Conservation (phyloP, 2,329 filamentous ascomycete species). For the Hortaea werneckii region DNA sequence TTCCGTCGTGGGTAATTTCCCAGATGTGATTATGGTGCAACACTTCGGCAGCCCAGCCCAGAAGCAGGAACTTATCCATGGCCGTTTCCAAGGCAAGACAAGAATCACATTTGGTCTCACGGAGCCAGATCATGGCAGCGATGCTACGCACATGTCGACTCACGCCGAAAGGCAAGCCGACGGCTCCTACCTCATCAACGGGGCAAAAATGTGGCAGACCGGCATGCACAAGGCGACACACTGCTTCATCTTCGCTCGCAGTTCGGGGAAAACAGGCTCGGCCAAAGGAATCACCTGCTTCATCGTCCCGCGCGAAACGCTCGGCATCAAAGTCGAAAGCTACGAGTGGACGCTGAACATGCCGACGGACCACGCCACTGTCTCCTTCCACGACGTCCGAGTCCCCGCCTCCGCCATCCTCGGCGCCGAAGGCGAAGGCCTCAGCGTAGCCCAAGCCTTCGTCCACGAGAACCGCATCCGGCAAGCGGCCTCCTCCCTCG, state of each 20-base stretch:
- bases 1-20: conserved; percentile 52
- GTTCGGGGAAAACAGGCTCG: conserved; percentile 43
- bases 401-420: conserved; percentile 45
- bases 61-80: conserved; percentile 43
- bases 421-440: conserved; percentile 43
- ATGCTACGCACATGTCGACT: conserved; percentile 54
- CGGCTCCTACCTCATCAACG: conserved; percentile 45
- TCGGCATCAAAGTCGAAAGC: conserved; percentile 44
- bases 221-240: conserved; percentile 53
- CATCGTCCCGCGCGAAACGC: conserved; percentile 44
- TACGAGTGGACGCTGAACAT: conserved; percentile 59
- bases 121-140: conserved; percentile 51
- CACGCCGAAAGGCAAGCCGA: conserved; percentile 36
- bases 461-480: conserved; percentile 56
- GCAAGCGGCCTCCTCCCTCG: conserved; percentile 52
- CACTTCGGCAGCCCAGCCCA: conserved; percentile 49
- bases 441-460: conserved; percentile 54
- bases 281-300: conserved; percentile 52
- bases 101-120: conserved; percentile 53
- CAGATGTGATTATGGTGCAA: conserved; percentile 51
- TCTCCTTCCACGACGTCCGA: conserved; percentile 47
- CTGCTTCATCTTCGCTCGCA: conserved; percentile 52
- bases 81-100: conserved; percentile 43
- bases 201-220: conserved; percentile 56
- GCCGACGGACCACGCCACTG: conserved; percentile 55